These are phyloP conservation scores for Eucalyptus virginea DNA, from an alignment of 345 rosid species.

Conservation along the genomic window DNA sequence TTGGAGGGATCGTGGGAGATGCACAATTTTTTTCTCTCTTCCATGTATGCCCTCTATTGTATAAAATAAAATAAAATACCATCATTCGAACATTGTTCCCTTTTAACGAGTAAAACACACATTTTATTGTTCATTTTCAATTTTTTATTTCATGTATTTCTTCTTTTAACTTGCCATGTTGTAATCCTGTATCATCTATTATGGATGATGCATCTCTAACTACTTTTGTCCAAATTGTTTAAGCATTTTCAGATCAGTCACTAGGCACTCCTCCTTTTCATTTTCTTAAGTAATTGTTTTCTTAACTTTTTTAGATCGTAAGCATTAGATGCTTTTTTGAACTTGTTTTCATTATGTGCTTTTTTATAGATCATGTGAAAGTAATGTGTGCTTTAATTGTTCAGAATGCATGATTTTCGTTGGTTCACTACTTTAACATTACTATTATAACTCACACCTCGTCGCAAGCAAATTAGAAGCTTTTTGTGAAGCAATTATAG, in stretches of 20 bases:
- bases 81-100: background rate
- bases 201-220: background rate
- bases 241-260: background rate
- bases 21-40: background rate
- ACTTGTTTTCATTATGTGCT: background rate
- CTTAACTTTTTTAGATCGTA: background rate
- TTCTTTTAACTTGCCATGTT: background rate
- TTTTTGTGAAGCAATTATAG: background rate
- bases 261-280: background rate
- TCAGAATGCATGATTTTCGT: background rate
- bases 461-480: background rate
- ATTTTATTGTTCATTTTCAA: background rate
- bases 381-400: background rate
- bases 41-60: background rate
- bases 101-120: background rate
- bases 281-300: background rate
- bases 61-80: background rate
- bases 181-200: background rate
- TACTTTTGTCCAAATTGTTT: background rate
- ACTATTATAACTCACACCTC: background rate
- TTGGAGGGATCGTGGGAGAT: background rate
- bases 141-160: background rate
- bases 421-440: background rate
- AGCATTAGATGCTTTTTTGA: background rate
- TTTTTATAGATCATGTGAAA: background rate